A percentile compares a stretch with the other conserved stretches of the same genome.
phyloP scores from a whole-genome alignment of 2,329 filamentous ascomycete species.

The Tolypocladium sp. region DNA sequence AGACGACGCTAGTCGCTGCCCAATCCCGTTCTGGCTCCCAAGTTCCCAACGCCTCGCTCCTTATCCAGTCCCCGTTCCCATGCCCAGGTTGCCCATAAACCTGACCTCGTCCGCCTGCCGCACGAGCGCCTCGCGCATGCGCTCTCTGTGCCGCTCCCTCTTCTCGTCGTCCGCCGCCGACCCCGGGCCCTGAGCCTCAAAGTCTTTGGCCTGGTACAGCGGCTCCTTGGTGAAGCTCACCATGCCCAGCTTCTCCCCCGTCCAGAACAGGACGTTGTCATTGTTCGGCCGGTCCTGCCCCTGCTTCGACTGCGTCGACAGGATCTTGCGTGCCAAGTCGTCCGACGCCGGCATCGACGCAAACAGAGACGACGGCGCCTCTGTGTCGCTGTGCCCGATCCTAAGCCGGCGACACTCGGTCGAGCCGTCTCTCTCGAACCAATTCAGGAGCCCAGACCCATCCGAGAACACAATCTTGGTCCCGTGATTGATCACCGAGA shows the following conservation, averaged over 20 bases:
- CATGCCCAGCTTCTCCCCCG: conserved; percentile 73
- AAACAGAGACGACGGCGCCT: conserved; percentile 39
- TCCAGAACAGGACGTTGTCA: conserved; percentile 77
- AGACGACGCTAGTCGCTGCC: background rate
- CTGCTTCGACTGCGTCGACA: conserved; percentile 44
- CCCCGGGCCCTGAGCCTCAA: conserved; percentile 39
- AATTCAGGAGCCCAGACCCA: conserved; percentile 74
- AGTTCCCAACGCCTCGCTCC: background rate
- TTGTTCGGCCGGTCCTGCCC: conserved; percentile 31
- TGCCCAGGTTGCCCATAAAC: conserved; percentile 58
- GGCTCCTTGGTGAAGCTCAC: conserved; percentile 50
- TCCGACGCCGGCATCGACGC: conserved; percentile 44
- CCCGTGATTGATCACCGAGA: conserved; percentile 76
- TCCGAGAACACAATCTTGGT: conserved; percentile 77
- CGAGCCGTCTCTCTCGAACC: conserved; percentile 79
- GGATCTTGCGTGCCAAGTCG: conserved; percentile 73
- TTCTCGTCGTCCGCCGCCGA: conserved; percentile 37
- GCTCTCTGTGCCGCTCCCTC: conserved; percentile 53
- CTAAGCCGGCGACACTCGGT: conserved; percentile 47
- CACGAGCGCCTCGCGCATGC: conserved; percentile 67
- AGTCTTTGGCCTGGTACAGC: conserved; percentile 40
- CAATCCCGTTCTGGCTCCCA: background rate
- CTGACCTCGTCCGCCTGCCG: conserved; percentile 70
- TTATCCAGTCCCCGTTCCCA: conserved; percentile 1
- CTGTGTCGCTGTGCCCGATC: conserved; percentile 45